Conservation (phyloP, 768 basidiomycete genomes). For the Podaxis pistillaris region DNA sequence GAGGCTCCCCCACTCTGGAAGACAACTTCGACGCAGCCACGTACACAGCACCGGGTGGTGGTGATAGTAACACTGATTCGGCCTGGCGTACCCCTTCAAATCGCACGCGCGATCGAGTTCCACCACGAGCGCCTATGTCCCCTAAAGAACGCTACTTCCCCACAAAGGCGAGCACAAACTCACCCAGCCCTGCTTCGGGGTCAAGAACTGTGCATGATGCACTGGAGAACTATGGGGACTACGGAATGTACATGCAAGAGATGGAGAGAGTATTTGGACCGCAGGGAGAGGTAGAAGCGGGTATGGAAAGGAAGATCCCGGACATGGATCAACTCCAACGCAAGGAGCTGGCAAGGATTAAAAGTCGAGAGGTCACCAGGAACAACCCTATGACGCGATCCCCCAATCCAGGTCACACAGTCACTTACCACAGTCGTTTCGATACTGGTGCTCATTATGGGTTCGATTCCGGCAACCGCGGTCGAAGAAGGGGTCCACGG, state of each 20-base stretch:
- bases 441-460: constrained; percentile 18
- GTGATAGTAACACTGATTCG: constrained; percentile 11
- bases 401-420: neutral
- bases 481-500: constrained; percentile 19
- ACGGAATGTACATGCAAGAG: constrained; percentile 30
- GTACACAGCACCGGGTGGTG: constrained; percentile 18
- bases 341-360: constrained; percentile 17
- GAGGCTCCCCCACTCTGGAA: constrained; percentile 24
- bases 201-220: constrained; percentile 20
- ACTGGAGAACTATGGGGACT: constrained; percentile 34
- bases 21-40: constrained; percentile 40
- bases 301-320: constrained; percentile 5
- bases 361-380: constrained; percentile 12
- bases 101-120: constrained; percentile 7
- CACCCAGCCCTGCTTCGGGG: constrained; percentile 6
- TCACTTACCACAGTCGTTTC: constrained; percentile 18
- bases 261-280: constrained; percentile 29
- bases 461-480: constrained; percentile 7
- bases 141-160: constrained; percentile 10
- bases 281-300: constrained; percentile 10
- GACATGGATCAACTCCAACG: neutral
- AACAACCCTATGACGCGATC: constrained; percentile 6
- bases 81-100: constrained; percentile 11
- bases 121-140: constrained; percentile 3
- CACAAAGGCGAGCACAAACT: constrained; percentile 16